phyloP scores from a whole-genome alignment of 164 flowering plant species.

The Berberis vulgaris region DNA sequence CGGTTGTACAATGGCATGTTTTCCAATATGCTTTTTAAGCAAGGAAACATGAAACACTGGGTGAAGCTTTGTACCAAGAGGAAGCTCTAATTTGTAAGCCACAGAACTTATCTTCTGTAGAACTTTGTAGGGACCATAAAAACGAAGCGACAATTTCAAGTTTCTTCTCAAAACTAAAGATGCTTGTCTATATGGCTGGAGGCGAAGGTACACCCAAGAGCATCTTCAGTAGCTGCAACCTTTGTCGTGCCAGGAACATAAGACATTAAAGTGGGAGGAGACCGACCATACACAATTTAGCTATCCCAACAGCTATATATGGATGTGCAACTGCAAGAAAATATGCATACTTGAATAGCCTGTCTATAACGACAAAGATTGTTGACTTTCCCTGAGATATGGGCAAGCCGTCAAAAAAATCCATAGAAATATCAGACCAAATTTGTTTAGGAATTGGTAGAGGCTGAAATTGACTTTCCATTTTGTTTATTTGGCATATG shows the following conservation, averaged over 20 bases:
- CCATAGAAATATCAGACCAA: neutral
- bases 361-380: neutral
- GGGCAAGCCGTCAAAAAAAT: neutral
- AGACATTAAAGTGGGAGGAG: neutral
- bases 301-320: neutral
- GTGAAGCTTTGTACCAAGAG: neutral
- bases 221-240: conserved; percentile 4
- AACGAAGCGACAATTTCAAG: neutral
- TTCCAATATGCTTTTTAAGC: too few relatives aligned
- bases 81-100: neutral
- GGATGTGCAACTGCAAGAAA: conserved; percentile 4
- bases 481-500: neutral
- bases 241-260: conserved; percentile 1
- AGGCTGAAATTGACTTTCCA: neutral
- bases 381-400: too few relatives aligned
- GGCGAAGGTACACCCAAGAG: neutral
- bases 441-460: neutral
- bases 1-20: too few relatives aligned
- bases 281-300: neutral
- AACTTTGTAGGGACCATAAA: neutral
- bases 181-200: neutral
- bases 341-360: conserved; percentile 2
- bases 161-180: neutral
- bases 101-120: neutral
- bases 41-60: neutral